phyloP scores from a whole-genome alignment of 345 rosid species.

The Carallia pectinifolia region DNA sequence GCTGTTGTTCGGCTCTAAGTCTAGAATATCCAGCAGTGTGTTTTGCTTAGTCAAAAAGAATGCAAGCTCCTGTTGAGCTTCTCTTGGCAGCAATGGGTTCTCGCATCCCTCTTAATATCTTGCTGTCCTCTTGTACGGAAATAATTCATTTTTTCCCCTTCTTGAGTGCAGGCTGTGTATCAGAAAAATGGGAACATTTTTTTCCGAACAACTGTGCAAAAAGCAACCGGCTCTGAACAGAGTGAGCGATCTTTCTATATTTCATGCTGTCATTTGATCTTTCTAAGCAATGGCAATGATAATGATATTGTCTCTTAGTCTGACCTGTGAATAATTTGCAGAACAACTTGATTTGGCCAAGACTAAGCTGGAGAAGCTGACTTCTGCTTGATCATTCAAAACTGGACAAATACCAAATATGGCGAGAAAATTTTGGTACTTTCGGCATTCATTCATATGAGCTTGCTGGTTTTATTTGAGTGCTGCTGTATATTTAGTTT shows the following conservation, averaged over 20 bases:
- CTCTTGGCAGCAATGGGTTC: neutral
- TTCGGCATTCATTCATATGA: neutral
- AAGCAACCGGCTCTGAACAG: slow-evolving; percentile 44
- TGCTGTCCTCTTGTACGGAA: neutral
- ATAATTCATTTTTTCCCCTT: neutral
- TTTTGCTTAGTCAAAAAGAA: too few relatives aligned
- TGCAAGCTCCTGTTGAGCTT: too few relatives aligned
- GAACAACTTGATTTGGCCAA: slow-evolving; percentile 45
- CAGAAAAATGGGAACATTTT: slow-evolving; percentile 47
- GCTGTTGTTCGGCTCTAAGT: too few relatives aligned
- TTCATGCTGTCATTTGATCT: neutral
- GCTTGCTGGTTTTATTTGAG: neutral
- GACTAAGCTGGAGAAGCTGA: slow-evolving; percentile 42
- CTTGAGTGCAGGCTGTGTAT: slow-evolving; percentile 41
- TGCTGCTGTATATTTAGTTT: neutral
- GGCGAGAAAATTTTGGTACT: neutral
- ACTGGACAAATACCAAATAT: neutral
- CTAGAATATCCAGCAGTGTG: too few relatives aligned
- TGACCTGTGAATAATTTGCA: slow-evolving; percentile 24
- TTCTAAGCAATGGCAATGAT: neutral
- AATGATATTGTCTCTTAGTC: neutral
- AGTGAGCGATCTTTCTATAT: slow-evolving; percentile 30
- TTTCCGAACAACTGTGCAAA: slow-evolving; percentile 43
- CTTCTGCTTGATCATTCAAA: slow-evolving; percentile 11
- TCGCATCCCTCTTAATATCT: neutral